A percentile compares a stretch with the other conserved stretches of the same genome.
Evolutionary conservation across 352 stramenopile species (phyloP).

Genomic region (Globisporangium viniferum): DNA sequence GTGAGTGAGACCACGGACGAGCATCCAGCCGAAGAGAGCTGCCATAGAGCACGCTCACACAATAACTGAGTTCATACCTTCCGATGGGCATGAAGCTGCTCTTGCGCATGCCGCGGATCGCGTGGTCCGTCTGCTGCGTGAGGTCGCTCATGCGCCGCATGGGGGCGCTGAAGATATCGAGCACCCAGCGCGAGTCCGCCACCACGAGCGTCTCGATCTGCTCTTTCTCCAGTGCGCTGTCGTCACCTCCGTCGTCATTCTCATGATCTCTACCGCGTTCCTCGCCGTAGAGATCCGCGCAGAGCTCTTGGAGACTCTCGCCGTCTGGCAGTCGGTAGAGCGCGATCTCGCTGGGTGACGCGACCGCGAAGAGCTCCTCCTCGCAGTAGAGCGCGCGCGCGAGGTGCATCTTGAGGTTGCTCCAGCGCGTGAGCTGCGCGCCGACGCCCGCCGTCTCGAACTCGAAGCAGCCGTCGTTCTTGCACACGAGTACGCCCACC

Average conservation of each 20-base stretch:
- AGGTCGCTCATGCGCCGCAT: constrained; percentile 49
- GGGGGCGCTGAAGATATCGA: constrained; percentile 71
- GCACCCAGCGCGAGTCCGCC: constrained; percentile 60
- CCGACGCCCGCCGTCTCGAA: constrained; percentile 42
- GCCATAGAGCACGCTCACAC: not conserved
- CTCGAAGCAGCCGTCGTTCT: constrained; percentile 80
- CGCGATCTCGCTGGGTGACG: constrained; percentile 48
- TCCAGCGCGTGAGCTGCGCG: constrained; percentile 23
- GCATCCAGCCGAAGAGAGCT: constrained; percentile 1
- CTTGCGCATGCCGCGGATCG: constrained; percentile 47
- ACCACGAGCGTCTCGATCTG: constrained; percentile 24
- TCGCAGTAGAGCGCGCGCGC: constrained; percentile 64
- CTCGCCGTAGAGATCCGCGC: not conserved
- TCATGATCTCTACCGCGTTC: constrained; percentile 2
- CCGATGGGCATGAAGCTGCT: constrained; percentile 17
- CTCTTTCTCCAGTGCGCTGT: not conserved
- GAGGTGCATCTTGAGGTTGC: constrained; percentile 56
- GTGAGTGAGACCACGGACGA: constrained; percentile 2
- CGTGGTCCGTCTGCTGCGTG: constrained; percentile 53
- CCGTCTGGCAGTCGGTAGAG: constrained; percentile 57
- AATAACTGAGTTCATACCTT: constrained; percentile 8
- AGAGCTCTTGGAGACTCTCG: constrained; percentile 31
- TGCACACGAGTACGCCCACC: constrained; percentile 68
- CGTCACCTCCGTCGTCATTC: not conserved
- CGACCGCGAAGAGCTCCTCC: constrained; percentile 68